Evolutionary conservation across 257 asterid genomes (phyloP).

Genomic region (Nicotiana undulata): DNA sequence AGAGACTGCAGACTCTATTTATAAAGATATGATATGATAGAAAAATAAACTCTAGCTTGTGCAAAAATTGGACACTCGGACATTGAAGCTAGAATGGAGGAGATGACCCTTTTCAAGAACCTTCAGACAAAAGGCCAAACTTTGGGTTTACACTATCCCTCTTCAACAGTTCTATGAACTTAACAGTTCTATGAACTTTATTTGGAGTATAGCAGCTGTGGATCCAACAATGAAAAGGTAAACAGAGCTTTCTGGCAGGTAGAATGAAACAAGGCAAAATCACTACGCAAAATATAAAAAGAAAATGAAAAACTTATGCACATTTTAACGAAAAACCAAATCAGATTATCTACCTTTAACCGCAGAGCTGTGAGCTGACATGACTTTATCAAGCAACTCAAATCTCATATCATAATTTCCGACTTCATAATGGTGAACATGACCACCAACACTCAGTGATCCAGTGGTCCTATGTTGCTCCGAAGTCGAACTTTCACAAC

Average conservation of each 20-base stretch:
- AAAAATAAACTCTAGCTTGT: background rate
- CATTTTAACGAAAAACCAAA: background rate
- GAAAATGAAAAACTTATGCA: background rate
- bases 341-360: constrained; percentile 55
- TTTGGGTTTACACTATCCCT: background rate
- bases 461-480: constrained; percentile 11
- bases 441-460: constrained; percentile 16
- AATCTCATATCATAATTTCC: constrained; percentile 41
- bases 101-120: background rate
- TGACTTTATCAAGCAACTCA: constrained; percentile 35
- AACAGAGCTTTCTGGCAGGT: background rate
- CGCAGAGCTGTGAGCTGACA: constrained; percentile 89
- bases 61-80: background rate
- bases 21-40: background rate
- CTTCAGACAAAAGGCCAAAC: background rate
- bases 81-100: background rate
- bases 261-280: background rate
- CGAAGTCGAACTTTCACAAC: constrained; percentile 12
- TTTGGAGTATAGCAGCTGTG: background rate
- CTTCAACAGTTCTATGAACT: background rate
- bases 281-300: background rate
- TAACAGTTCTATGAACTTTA: no score
- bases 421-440: constrained; percentile 25
- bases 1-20: background rate
- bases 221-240: background rate